Percentiles rank a stretch among this genome's conserved stretches.
Evolutionary conservation across 768 basidiomycete species (phyloP).

Genomic region (Serendipita sp.): DNA sequence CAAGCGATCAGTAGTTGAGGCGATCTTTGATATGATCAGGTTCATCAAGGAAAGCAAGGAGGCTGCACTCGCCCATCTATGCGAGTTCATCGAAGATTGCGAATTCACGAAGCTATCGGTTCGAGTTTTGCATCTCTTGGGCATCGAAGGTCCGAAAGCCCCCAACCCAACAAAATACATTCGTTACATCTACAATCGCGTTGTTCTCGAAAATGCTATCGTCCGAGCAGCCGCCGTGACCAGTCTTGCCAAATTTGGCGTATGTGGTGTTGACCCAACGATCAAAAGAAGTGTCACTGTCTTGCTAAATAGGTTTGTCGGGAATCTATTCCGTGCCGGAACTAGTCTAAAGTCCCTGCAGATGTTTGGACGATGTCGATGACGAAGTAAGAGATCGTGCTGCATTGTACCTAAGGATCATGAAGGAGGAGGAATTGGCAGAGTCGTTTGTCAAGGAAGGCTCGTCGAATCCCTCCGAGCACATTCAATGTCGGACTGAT

Average conservation of each 20-base stretch:
- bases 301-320: conserved; percentile 57
- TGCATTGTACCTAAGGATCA: conserved; percentile 77
- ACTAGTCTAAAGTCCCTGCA: conserved; percentile 16
- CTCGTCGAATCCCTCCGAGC: conserved; percentile 19
- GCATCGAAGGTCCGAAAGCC: conserved; percentile 89
- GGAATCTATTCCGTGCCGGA: background rate
- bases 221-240: conserved; percentile 93
- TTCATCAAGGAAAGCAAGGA: conserved; percentile 92
- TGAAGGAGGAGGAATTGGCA: conserved; percentile 64
- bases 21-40: conserved; percentile 99
- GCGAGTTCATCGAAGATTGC: conserved; percentile 99
- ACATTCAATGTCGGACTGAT: background rate
- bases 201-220: conserved; percentile 94
- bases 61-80: conserved; percentile 90
- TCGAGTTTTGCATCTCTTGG: conserved; percentile 86
- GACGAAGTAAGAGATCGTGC: conserved; percentile 98
- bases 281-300: conserved; percentile 79
- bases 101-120: conserved; percentile 99
- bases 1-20: conserved; percentile 97
- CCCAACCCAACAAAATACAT: conserved; percentile 98
- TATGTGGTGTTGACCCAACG: conserved; percentile 61
- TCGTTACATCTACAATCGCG: conserved; percentile 98
- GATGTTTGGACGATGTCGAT: conserved; percentile 94
- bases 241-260: conserved; percentile 90
- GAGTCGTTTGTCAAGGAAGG: conserved; percentile 87